These are phyloP conservation scores for Antrodiella citrinella DNA, from an alignment of 768 basidiomycete species.

Conservation along the genomic window DNA sequence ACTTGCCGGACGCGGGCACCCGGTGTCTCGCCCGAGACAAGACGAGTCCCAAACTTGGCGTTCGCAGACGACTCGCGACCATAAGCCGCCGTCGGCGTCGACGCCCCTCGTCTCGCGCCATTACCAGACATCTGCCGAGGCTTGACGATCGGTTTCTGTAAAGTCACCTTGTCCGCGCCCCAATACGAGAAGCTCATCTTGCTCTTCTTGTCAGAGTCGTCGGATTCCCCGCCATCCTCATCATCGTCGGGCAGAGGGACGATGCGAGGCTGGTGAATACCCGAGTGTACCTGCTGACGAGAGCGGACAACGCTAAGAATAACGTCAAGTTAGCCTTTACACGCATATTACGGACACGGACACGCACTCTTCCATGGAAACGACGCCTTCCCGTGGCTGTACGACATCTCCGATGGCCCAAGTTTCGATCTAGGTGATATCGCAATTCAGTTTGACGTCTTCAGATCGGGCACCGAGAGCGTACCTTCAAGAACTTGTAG, in stretches of 20 bases:
- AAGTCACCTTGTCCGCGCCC: constrained; percentile 87
- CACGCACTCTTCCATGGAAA: constrained; percentile 86
- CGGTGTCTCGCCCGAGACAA: constrained; percentile 56
- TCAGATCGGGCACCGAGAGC: constrained; percentile 14
- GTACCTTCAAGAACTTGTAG: constrained; percentile 87
- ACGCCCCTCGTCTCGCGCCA: constrained; percentile 29
- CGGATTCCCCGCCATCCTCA: constrained; percentile 53
- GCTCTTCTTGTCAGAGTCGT: constrained; percentile 83
- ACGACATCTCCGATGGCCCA: constrained; percentile 77
- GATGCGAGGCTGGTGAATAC: constrained; percentile 50
- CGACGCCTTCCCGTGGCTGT: constrained; percentile 71
- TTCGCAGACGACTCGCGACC: constrained; percentile 80
- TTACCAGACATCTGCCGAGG: constrained; percentile 24
- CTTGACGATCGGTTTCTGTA: constrained; percentile 70
- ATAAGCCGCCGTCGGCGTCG: constrained; percentile 36
- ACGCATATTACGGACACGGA: background rate
- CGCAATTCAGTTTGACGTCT: background rate
- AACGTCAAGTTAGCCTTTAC: background rate
- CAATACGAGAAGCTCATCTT: constrained; percentile 94
- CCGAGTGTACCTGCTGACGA: constrained; percentile 47
- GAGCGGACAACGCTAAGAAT: constrained; percentile 58
- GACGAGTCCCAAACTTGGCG: constrained; percentile 85
- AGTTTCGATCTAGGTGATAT: constrained; percentile 61
- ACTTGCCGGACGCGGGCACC: constrained; percentile 51
- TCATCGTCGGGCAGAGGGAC: constrained; percentile 65